Evolutionary conservation across 306 rosid species (phyloP).

Genomic region (Dicorynia guianensis): DNA sequence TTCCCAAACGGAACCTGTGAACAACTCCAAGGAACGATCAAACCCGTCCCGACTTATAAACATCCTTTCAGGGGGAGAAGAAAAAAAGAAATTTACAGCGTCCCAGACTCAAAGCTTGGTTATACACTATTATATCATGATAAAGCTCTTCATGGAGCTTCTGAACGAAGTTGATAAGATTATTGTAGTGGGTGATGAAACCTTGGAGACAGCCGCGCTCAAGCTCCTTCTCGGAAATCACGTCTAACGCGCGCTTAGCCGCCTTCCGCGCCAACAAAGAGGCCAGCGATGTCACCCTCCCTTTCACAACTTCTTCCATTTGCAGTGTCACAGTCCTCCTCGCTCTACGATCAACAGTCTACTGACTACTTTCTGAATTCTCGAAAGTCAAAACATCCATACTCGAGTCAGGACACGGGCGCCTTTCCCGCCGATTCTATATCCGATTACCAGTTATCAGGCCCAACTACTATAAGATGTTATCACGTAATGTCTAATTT

Average conservation of each 20-base stretch:
- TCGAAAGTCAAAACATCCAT: neutral
- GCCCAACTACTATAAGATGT: too few relatives aligned
- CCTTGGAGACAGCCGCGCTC: constrained; percentile 60
- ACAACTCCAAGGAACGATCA: neutral
- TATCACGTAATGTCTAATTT: too few relatives aligned
- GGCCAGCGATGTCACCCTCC: too few relatives aligned
- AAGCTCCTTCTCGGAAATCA: constrained; percentile 42
- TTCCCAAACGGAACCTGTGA: constrained; percentile 93
- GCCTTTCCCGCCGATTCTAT: neutral
- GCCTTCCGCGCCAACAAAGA: constrained; percentile 44
- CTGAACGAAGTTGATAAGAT: constrained; percentile 73
- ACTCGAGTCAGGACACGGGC: neutral
- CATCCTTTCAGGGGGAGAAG: neutral
- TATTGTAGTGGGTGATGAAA: constrained; percentile 68
- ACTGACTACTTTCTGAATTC: too few relatives aligned
- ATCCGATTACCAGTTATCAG: too few relatives aligned
- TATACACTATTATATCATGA: constrained; percentile 75
- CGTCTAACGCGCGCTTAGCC: constrained; percentile 47
- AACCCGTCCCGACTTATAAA: constrained; percentile 2
- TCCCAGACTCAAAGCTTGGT: neutral
- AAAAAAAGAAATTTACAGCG: neutral
- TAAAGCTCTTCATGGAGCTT: constrained; percentile 80
- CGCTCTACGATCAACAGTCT: neutral
- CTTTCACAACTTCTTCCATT: too few relatives aligned
- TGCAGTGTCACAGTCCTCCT: too few relatives aligned